These are phyloP conservation scores for Pleurotus djamor DNA, from an alignment of 768 basidiomycete species.

Conservation along the genomic window DNA sequence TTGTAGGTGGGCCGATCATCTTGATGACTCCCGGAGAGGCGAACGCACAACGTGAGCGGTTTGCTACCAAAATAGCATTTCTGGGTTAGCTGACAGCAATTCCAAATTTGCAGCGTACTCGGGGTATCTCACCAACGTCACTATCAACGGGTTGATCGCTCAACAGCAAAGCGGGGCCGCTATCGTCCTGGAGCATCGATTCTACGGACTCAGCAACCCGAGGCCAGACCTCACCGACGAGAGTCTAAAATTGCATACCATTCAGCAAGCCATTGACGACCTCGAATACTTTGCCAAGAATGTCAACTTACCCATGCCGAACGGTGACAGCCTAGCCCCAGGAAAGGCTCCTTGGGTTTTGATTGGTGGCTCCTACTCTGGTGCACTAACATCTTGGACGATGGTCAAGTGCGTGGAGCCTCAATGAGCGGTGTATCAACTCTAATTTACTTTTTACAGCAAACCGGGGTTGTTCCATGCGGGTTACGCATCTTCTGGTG, in stretches of 20 bases:
- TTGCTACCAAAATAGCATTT: conserved; percentile 2
- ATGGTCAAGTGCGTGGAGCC: conserved; percentile 56
- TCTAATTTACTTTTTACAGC: conserved; percentile 23
- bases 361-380: conserved; percentile 50
- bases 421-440: neutral
- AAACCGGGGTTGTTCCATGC: conserved; percentile 63
- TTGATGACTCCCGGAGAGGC: conserved; percentile 66
- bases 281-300: conserved; percentile 68
- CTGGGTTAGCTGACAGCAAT: conserved; percentile 1
- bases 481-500: conserved; percentile 66
- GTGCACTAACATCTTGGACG: conserved; percentile 39
- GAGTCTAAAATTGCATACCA: conserved; percentile 59
- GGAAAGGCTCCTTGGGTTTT: conserved; percentile 49
- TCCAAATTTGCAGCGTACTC: conserved; percentile 29
- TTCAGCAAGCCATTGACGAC: conserved; percentile 76
- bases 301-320: conserved; percentile 65
- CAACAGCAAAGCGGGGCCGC: conserved; percentile 64
- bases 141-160: conserved; percentile 63
- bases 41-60: conserved; percentile 44
- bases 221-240: conserved; percentile 53
- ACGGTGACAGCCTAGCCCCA: conserved; percentile 59
- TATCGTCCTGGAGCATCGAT: conserved; percentile 70
- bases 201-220: conserved; percentile 77
- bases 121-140: conserved; percentile 62
- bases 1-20: conserved; percentile 57